Base-by-base conservation (phyloP, 192 early-diverging fungal genomes). In the Backusella tarrabulga region DNA sequence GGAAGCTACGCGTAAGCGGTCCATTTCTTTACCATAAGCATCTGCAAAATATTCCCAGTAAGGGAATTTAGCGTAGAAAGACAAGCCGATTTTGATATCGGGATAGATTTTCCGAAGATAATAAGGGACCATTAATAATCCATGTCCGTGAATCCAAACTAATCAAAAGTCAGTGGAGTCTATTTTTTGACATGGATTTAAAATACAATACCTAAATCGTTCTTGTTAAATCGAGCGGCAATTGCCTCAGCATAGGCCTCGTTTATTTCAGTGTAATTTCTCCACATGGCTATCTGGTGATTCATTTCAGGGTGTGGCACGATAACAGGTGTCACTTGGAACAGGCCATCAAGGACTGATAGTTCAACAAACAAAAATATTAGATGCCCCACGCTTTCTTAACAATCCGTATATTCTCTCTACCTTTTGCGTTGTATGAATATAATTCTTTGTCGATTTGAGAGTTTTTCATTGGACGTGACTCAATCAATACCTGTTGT, bases 101-200 rank as follows among this genome's bases (percentile, higher is more conserved):
- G 56, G 56, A 63, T 63, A 63, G 56, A 63, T 63, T 63, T 63
- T 63, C 56, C 56, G 56, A 63, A 63, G 56, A 63, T 14, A 63
- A 63, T 63, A 63, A 63, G 56, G 56, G 12, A 63, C 56, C 56
- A 63, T 63, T 29, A 63, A 29, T 63, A 63, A 63, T 63, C 56
- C 56, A 29, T 63, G 56, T 63, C 56, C 56, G 56, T 63, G 56
- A 63, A 63, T 63, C 56, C 56, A 63, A 63, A 63, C 56, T 63
- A 63, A 63, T 63, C 56, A 63, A 63, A 63, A 63, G 56, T 63
- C 56, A 63, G 23, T 63, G 56, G 56, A 63, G 56, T 63, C 56
- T 14, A 63, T 63, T 26, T 56, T 26, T 63, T 63, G 26, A 29
- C 21, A 63, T 63, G 56, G 21, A 63, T 63, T 63, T 63, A 63